phyloP scores from a whole-genome alignment of 371 early-diverging fungal genomes.

The Rhizopus stolonifer region DNA sequence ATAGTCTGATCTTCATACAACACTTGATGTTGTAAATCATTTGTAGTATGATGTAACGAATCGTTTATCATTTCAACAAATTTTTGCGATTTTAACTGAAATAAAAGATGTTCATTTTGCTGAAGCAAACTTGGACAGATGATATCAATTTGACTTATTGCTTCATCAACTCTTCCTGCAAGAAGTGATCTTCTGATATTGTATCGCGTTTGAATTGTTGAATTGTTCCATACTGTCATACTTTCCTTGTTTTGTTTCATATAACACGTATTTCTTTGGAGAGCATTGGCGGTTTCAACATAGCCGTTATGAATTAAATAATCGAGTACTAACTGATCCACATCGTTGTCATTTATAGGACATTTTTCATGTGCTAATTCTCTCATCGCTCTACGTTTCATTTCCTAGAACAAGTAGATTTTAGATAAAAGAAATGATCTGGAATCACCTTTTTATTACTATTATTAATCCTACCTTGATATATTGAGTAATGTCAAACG shows the following conservation, averaged over 20 bases:
- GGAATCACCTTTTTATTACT: neutral
- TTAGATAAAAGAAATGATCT: neutral
- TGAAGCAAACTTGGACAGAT: constrained; percentile 63
- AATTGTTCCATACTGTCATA: neutral
- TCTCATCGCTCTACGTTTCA: neutral
- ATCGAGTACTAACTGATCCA: constrained; percentile 65
- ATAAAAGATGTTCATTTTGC: constrained; percentile 56
- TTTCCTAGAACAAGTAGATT: constrained; percentile 1
- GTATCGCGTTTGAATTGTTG: neutral
- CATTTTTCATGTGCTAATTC: neutral
- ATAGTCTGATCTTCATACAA: constrained; percentile 8
- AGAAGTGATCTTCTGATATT: constrained; percentile 39
- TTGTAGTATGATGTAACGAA: neutral
- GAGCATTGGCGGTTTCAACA: constrained; percentile 64
- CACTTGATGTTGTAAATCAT: constrained; percentile 4
- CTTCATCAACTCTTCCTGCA: constrained; percentile 66
- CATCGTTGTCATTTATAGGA: constrained; percentile 24
- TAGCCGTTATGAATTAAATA: constrained; percentile 83
- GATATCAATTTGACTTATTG: constrained; percentile 55
- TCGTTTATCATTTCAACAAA: constrained; percentile 38
- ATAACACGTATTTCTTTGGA: constrained; percentile 40
- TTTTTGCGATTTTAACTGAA: constrained; percentile 75
- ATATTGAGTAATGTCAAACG: constrained; percentile 83
- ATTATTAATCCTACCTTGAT: constrained; percentile 47
- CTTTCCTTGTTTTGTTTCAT: constrained; percentile 3